A percentile compares a stretch with the other conserved stretches of the same genome.
These are phyloP conservation scores for Grigorovia yakushimaensis DNA, from an alignment of 805 yeast species.

Conservation along the genomic window DNA sequence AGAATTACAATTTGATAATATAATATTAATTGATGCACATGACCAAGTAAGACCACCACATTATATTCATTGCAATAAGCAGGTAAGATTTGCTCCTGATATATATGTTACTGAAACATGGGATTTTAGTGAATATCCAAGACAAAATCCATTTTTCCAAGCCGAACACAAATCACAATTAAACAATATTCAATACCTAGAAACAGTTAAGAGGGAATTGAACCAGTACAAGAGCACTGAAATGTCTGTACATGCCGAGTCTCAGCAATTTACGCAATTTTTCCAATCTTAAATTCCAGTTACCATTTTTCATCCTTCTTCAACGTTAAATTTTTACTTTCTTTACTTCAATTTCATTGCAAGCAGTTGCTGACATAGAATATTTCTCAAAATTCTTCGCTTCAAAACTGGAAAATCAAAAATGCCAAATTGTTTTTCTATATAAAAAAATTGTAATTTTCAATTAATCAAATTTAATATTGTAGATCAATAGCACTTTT, in stretches of 20 bases:
- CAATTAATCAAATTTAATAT: no score
- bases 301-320: no score
- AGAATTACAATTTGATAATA: neutral
- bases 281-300: conserved; percentile 21
- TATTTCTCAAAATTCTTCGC: neutral
- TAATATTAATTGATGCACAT: neutral
- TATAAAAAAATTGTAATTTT: no score
- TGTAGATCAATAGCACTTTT: neutral
- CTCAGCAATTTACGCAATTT: conserved; percentile 55
- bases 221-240: conserved; percentile 53
- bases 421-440: neutral
- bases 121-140: neutral
- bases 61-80: conserved; percentile 1
- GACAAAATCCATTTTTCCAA: conserved; percentile 1
- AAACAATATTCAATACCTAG: conserved; percentile 13
- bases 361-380: neutral
- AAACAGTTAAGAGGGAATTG: conserved; percentile 48
- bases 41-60: neutral
- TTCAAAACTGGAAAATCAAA: neutral
- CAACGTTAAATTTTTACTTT: no score
- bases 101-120: conserved; percentile 15
- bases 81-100: conserved; percentile 20
- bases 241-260: conserved; percentile 59
- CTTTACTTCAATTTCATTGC: no score
- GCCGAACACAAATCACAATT: conserved; percentile 1